Conservation (phyloP, 2,329 filamentous ascomycete species). For the Clarireedia monteithiana region DNA sequence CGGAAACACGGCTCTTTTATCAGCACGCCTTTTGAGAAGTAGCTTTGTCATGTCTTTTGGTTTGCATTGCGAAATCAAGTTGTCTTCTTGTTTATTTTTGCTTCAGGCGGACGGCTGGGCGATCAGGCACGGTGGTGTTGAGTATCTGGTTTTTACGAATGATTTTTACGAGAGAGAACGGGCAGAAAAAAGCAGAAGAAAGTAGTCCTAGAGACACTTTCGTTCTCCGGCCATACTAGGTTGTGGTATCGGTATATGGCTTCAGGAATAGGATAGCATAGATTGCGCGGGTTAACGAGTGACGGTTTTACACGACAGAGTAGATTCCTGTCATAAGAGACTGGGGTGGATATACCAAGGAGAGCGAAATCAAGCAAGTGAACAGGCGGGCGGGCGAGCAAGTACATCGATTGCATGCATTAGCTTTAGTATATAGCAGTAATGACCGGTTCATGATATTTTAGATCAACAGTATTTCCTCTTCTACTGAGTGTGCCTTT, state of each 20-base stretch:
- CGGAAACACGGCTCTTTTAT: background rate
- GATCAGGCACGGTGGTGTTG: no score
- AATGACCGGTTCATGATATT: constrained; percentile 7
- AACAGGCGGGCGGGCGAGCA: background rate
- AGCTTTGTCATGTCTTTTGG: background rate
- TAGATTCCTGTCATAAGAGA: constrained; percentile 6
- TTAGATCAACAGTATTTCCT: background rate
- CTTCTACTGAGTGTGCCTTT: no score
- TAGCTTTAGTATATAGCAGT: constrained; percentile 6
- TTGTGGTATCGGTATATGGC: background rate
- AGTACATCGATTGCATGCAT: background rate
- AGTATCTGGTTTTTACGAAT: no score
- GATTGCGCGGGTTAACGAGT: background rate
- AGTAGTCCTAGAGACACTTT: no score
- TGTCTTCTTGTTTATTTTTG: no score
- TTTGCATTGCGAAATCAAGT: background rate
- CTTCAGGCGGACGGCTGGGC: no score
- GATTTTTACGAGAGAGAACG: no score
- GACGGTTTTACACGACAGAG: background rate
- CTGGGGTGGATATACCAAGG: background rate
- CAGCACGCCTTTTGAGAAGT: background rate
- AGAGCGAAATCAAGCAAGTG: background rate
- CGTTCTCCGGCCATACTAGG: background rate
- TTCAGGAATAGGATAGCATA: no score
- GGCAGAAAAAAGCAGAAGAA: no score